Evolutionary conservation across 1,284 basidiomycete genomes (phyloP).

Genomic region (Puccinia novopanici): DNA sequence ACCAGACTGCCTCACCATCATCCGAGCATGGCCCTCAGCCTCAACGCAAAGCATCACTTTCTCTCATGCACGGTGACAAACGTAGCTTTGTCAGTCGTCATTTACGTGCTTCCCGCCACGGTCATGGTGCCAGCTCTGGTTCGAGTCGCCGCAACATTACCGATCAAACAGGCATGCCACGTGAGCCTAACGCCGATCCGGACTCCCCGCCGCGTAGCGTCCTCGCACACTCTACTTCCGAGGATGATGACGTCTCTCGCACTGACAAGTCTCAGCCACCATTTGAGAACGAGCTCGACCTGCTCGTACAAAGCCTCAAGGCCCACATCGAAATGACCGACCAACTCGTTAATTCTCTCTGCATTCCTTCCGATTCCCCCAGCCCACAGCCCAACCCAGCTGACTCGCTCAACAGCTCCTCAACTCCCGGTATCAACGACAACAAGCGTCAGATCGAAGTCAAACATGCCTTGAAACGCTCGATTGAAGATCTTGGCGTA

Average conservation of each 20-base stretch:
- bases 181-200: background rate
- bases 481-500: conserved; percentile 66
- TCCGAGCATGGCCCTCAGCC: conserved; percentile 60
- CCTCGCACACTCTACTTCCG: conserved; percentile 24
- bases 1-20: conserved; percentile 13
- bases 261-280: conserved; percentile 58
- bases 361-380: conserved; percentile 25
- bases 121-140: background rate
- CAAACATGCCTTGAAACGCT: conserved; percentile 68
- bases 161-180: background rate
- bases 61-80: conserved; percentile 5
- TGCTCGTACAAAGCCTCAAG: conserved; percentile 73
- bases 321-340: conserved; percentile 78
- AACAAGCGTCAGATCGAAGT: conserved; percentile 62
- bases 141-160: background rate
- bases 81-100: conserved; percentile 24
- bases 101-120: conserved; percentile 1
- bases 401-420: conserved; percentile 52
- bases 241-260: conserved; percentile 51
- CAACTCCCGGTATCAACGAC: conserved; percentile 2
- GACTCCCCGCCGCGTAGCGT: conserved; percentile 32
- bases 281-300: conserved; percentile 69
- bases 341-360: conserved; percentile 68
- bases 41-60: background rate
- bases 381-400: conserved; percentile 46